Evolutionary conservation across 306 rosid genomes (phyloP).

Genomic region (Casuarina equisetifolia): DNA sequence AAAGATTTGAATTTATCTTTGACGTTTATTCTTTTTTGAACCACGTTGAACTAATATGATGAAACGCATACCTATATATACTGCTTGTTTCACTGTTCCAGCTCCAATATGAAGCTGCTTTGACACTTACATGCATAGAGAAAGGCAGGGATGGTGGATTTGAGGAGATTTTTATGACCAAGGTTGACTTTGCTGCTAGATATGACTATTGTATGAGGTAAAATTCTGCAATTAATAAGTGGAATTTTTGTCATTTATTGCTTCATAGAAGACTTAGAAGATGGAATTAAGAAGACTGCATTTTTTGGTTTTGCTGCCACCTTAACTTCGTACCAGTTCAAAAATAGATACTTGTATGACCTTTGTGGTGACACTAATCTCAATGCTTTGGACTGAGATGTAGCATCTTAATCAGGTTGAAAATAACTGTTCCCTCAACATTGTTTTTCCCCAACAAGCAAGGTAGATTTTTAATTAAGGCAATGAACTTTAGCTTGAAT

Average conservation of each 20-base stretch:
- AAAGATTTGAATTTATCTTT: not conserved
- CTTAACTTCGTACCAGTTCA: not conserved
- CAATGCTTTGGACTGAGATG: not conserved
- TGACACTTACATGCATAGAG: conserved; percentile 66
- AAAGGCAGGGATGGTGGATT: conserved; percentile 80
- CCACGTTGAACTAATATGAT: conserved; percentile 8
- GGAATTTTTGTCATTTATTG: conserved; percentile 11
- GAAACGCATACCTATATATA: not conserved
- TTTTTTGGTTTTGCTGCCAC: not conserved
- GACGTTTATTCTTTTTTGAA: not conserved
- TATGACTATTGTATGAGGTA: conserved; percentile 88
- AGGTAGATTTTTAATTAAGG: not conserved
- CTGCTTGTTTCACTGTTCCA: conserved; percentile 29
- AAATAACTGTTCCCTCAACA: not conserved
- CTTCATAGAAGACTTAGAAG: conserved; percentile 16
- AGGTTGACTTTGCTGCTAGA: conserved; percentile 69
- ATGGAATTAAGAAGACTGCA: conserved; percentile 2
- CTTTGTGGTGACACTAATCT: not conserved
- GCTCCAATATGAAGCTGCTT: conserved; percentile 81
- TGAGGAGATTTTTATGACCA: conserved; percentile 86
- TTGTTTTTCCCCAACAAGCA: not conserved
- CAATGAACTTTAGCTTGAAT: not conserved
- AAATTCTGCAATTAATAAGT: conserved; percentile 12
- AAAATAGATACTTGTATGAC: not conserved
- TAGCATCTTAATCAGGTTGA: not conserved